Conservation (phyloP, 768 basidiomycete species). For the Bullera alba region DNA sequence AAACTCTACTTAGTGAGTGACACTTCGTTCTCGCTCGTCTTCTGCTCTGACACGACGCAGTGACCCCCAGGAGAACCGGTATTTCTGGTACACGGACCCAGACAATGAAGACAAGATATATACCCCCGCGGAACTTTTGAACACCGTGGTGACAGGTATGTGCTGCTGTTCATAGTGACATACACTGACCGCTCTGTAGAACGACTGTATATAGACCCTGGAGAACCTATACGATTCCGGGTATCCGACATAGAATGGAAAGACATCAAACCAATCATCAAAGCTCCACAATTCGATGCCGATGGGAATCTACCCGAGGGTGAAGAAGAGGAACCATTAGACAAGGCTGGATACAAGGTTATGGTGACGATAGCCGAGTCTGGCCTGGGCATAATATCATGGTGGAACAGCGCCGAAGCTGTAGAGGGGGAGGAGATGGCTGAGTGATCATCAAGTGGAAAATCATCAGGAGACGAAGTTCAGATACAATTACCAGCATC, state of each 20-base stretch:
- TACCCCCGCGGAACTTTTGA: conserved; percentile 23
- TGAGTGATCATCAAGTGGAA: too few species aligned
- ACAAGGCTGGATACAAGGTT: conserved; percentile 43
- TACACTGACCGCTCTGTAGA: conserved; percentile 6
- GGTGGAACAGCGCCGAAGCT: conserved; percentile 45
- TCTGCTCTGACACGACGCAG: conserved; percentile 17
- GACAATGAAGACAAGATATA: conserved; percentile 18
- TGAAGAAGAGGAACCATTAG: conserved; percentile 24
- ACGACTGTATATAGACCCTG: conserved; percentile 39
- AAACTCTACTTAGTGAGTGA: conserved; percentile 50
- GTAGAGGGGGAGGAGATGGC: conserved; percentile 24
- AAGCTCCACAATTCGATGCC: conserved; percentile 15
- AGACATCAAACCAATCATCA: conserved; percentile 42
- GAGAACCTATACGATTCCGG: conserved; percentile 43
- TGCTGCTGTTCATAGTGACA: not conserved
- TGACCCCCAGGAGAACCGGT: conserved; percentile 39
- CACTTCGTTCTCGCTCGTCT: not conserved
- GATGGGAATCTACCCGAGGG: conserved; percentile 9
- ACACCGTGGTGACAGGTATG: conserved; percentile 20
- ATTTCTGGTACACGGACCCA: conserved; percentile 43
- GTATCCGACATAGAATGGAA: conserved; percentile 43
- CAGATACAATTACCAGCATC: too few species aligned
- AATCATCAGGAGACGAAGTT: too few species aligned
- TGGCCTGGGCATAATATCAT: conserved; percentile 46
- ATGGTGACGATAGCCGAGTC: conserved; percentile 46